These are phyloP conservation scores for Chimonanthus praecox DNA, from an alignment of 164 flowering plant species.

Conservation along the genomic window DNA sequence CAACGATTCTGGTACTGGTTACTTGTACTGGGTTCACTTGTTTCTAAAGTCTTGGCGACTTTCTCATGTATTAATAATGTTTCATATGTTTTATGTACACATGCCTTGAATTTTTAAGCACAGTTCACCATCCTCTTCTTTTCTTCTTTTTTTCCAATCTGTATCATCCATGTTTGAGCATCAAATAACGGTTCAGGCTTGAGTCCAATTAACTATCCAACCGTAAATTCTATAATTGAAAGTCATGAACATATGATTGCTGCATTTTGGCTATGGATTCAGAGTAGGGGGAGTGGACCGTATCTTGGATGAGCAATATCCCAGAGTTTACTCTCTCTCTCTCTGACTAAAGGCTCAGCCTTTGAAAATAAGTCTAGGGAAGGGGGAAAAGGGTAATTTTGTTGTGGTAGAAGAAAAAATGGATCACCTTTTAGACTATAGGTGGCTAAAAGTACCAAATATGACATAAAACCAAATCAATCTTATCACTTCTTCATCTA, in stretches of 20 bases:
- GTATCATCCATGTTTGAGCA: too few species aligned
- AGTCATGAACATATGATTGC: too few species aligned
- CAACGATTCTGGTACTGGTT: background rate
- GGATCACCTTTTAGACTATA: slow-evolving; percentile 1
- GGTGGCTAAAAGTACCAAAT: background rate
- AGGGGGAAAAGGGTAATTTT: background rate
- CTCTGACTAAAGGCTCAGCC: too few species aligned
- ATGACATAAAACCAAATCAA: background rate
- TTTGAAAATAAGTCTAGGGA: background rate
- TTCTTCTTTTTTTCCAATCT: too few species aligned
- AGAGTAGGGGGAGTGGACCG: too few species aligned
- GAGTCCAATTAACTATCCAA: too few species aligned
- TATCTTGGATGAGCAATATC: background rate
- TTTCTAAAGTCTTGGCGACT: background rate
- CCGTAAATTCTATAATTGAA: too few species aligned
- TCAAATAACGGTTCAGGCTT: too few species aligned
- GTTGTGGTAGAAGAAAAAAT: background rate
- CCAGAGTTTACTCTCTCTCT: background rate
- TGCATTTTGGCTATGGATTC: too few species aligned
- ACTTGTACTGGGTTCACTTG: background rate
- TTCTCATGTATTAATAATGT: background rate
- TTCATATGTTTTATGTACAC: background rate
- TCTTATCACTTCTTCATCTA: slow-evolving; percentile 2
- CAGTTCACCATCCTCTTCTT: background rate
- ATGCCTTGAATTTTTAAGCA: background rate